phyloP scores from a whole-genome alignment of 1,284 basidiomycete genomes.

The Sporisorium graminicola region DNA sequence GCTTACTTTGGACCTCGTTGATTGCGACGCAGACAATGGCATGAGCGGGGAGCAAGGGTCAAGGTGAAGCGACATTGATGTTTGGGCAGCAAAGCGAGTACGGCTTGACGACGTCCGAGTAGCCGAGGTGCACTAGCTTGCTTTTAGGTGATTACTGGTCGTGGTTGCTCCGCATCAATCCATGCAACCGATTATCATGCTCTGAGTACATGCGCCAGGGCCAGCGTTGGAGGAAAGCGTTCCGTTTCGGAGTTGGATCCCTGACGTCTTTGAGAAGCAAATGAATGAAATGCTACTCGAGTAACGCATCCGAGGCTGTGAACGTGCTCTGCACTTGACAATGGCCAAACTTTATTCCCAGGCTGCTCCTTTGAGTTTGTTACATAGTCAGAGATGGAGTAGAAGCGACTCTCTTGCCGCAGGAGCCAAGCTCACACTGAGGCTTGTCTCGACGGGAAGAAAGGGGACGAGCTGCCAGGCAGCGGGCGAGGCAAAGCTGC shows the following conservation, averaged over 20 bases:
- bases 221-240: constrained; percentile 1
- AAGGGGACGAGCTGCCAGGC: not conserved
- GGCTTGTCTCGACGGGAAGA: not conserved
- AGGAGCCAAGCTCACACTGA: not conserved
- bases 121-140: constrained; percentile 41
- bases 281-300: not conserved
- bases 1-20: constrained; percentile 1
- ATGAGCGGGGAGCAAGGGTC: not conserved
- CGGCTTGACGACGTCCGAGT: constrained; percentile 33
- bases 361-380: not conserved
- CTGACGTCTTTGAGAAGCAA: not conserved
- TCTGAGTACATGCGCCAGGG: not conserved
- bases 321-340: not conserved
- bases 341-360: not conserved
- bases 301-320: not conserved
- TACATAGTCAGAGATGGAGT: not conserved
- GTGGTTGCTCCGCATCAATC: constrained; percentile 8
- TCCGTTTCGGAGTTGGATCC: not conserved
- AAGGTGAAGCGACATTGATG: constrained; percentile 1
- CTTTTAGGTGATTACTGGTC: constrained; percentile 7
- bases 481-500: not conserved
- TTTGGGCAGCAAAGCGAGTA: constrained; percentile 27
- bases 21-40: not conserved
- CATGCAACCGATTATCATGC: not conserved
- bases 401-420: constrained; percentile 1